Evolutionary conservation across 441 rosid genomes (phyloP).

Genomic region (Aquilaria agallochum): DNA sequence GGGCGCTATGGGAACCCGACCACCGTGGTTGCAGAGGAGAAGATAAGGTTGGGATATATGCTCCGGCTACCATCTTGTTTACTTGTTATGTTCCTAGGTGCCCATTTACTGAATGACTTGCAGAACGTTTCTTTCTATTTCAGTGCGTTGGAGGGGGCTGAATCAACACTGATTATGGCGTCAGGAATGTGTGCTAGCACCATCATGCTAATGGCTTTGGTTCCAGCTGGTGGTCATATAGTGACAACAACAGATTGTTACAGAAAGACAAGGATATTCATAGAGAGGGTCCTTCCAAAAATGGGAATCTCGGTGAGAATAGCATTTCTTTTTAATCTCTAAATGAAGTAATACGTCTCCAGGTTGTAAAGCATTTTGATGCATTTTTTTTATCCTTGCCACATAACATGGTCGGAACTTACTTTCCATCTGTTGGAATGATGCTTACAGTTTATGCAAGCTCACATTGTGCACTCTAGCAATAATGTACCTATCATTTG

Average conservation of each 20-base stretch:
- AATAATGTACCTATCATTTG: too few species aligned
- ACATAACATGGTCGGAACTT: not conserved
- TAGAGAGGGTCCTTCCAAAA: conserved; percentile 87
- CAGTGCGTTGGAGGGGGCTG: conserved; percentile 97
- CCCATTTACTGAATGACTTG: conserved; percentile 10
- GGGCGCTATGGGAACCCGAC: conserved; percentile 99
- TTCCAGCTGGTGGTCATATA: conserved; percentile 95
- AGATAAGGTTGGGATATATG: conserved; percentile 55
- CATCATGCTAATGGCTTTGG: conserved; percentile 84
- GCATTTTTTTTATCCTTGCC: not conserved
- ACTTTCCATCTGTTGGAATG: too few species aligned
- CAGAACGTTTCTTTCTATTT: conserved; percentile 3
- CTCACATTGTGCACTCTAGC: too few species aligned
- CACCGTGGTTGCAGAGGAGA: conserved; percentile 74
- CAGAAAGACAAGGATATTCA: conserved; percentile 93
- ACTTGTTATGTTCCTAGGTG: not conserved
- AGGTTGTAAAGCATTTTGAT: not conserved
- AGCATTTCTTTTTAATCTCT: too few species aligned
- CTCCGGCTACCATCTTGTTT: not conserved
- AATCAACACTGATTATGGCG: conserved; percentile 90
- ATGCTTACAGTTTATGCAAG: too few species aligned
- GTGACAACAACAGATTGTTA: conserved; percentile 98
- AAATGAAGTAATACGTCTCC: not conserved
- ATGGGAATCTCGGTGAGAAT: conserved; percentile 75
- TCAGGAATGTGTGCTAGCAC: conserved; percentile 99